A percentile compares a stretch with the other conserved stretches of the same genome.
Evolutionary conservation across 176 grass and related monocot species (phyloP).

Genomic region (Rhynchospora breviuscula): DNA sequence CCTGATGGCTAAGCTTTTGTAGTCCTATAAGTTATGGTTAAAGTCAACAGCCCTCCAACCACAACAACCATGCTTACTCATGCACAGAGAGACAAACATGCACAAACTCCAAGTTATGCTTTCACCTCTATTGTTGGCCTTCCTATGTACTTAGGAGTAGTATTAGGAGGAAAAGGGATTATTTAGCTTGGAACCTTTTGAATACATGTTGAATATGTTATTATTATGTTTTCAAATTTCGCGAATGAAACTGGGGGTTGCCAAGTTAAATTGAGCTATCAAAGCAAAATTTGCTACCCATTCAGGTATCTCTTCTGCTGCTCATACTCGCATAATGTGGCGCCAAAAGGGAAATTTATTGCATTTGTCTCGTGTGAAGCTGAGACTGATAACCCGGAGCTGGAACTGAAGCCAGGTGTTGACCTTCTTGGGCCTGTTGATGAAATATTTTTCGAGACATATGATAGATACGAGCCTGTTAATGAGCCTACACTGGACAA

Average conservation of each 20-base stretch:
- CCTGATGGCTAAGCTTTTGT: neutral
- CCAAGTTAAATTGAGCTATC: neutral
- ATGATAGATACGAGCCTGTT: constrained; percentile 68
- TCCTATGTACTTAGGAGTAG: neutral
- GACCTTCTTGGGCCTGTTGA: constrained; percentile 77
- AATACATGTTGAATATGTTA: neutral
- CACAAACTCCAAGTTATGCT: neutral
- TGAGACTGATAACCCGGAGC: constrained; percentile 61
- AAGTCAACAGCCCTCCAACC: neutral
- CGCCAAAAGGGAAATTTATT: constrained; percentile 86
- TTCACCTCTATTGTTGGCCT: neutral
- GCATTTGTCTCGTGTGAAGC: constrained; percentile 92
- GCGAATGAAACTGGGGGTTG: neutral
- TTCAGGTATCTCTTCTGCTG: constrained; percentile 92
- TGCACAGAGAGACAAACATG: neutral
- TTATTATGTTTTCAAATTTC: neutral
- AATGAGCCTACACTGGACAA: constrained; percentile 68
- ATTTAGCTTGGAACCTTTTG: neutral
- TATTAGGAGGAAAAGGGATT: neutral
- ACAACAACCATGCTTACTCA: neutral
- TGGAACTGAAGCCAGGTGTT: constrained; percentile 69
- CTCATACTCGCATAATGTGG: constrained; percentile 87
- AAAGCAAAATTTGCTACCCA: constrained; percentile 8
- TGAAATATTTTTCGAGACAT: constrained; percentile 74
- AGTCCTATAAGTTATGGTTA: neutral